Base-by-base conservation (phyloP, 2,329 filamentous ascomycete genomes). In the Xylariales sp. region DNA sequence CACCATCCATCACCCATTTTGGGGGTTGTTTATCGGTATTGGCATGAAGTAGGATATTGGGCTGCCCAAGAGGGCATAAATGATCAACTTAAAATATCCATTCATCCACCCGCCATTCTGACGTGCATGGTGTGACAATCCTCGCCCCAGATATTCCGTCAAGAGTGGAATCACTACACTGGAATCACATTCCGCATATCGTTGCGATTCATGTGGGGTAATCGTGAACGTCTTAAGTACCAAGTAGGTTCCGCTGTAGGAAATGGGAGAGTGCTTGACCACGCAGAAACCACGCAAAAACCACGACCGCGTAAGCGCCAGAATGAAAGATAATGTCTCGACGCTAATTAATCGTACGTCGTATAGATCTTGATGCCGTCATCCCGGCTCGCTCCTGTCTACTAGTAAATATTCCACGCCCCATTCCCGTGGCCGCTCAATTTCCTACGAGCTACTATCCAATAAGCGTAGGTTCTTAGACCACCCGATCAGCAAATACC, bases 41-140 rank as follows among this genome's bases (percentile, higher is more conserved):
- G 18, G 9, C 54, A 45, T n/a, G 14, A 46, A 45, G 36, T 41
- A 56, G 39, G 50, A 39, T 59, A 32, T 12, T 30, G 36, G 41
- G 55, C 50, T 64, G 50, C 62, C 57, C 12, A 50, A 46, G 52
- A 58, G 0, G 18, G 58, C 43, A 59, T 59, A 54, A 36, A 54
- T 50, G 59, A 67, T 67, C 54, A 53, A 28, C 67, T 53, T 67
- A 62, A 67, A 69, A 69, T 69, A 69, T 66, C 62, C 54, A 57
- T 63, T 55, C 45, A 55, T 52, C 58, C 59, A 65, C 50, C 54
- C 63, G 66, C 58, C 23, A 32, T 66, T 36, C 18, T 34, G 39
- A 53, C 55, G 55, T 58, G 28, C 41, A 55, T 56, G 12, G 53
- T 45, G 53, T 45, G 18, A 56, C 36, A 64, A 59, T 67, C 60